Percentiles rank a stretch among this genome's conserved stretches.
Conservation (phyloP, 805 yeast species). For the Ogataea populi-albae region DNA sequence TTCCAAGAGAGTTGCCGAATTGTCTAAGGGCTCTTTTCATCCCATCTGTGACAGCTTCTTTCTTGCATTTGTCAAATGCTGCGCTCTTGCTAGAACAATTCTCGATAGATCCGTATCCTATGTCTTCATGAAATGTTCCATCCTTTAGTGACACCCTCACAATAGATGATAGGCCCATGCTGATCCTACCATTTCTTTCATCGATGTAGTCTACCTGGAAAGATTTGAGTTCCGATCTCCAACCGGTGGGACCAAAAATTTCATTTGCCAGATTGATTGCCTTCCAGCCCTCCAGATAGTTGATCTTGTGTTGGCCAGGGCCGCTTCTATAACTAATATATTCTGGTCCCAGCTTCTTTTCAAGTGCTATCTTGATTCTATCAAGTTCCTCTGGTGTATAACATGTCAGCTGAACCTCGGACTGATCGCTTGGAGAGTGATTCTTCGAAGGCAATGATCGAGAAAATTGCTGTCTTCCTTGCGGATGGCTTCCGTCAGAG, state of each 20-base stretch:
- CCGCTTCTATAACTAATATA: conserved; percentile 74
- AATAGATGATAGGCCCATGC: conserved; percentile 67
- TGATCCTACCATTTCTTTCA: conserved; percentile 52
- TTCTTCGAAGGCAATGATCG: conserved; percentile 12
- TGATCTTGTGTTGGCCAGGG: conserved; percentile 65
- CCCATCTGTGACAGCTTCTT: conserved; percentile 85
- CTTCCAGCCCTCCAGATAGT: conserved; percentile 82
- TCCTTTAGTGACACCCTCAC: conserved; percentile 73
- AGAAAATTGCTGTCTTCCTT: conserved; percentile 4
- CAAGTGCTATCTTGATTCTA: conserved; percentile 29
- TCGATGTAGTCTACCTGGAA: conserved; percentile 72
- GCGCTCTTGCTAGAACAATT: conserved; percentile 65
- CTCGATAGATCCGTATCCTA: conserved; percentile 73
- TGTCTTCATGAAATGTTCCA: conserved; percentile 78
- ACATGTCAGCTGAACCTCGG: conserved; percentile 7
- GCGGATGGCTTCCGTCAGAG: not conserved
- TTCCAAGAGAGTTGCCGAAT: conserved; percentile 78
- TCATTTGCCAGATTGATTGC: conserved; percentile 77
- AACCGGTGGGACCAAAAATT: conserved; percentile 80
- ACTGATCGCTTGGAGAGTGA: conserved; percentile 1
- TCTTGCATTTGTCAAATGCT: conserved; percentile 78
- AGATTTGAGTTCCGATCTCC: conserved; percentile 69
- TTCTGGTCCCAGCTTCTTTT: conserved; percentile 64
- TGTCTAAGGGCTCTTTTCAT: conserved; percentile 74
- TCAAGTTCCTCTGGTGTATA: conserved; percentile 28